Conservation (phyloP, 2,329 filamentous ascomycete genomes). For the Cercospora janseana region DNA sequence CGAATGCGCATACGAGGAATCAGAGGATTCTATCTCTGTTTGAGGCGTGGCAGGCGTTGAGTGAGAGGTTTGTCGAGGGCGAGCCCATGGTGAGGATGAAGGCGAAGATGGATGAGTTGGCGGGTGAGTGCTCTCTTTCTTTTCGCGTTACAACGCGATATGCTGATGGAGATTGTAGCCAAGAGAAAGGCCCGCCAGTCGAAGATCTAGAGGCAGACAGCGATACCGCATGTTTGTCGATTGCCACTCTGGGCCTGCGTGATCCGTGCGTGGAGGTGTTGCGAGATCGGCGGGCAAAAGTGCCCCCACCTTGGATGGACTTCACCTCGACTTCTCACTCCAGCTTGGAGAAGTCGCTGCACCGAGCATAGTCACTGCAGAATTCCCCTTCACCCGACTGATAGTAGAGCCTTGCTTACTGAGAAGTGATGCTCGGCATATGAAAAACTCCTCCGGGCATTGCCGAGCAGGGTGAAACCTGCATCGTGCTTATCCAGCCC, state of each 20-base stretch:
- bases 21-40: conserved; percentile 29
- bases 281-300: neutral
- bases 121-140: conserved; percentile 24
- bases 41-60: conserved; percentile 28
- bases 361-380: too few relatives aligned
- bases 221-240: too few relatives aligned
- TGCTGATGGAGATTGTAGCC: neutral
- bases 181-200: conserved; percentile 1
- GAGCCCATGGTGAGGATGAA: conserved; percentile 32
- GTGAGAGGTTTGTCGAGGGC: conserved; percentile 33
- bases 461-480: too few relatives aligned
- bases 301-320: neutral
- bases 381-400: too few relatives aligned
- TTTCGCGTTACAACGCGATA: neutral
- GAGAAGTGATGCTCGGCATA: too few relatives aligned
- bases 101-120: conserved; percentile 33
- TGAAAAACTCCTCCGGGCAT: too few relatives aligned
- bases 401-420: too few relatives aligned
- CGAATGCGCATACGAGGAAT: conserved; percentile 27
- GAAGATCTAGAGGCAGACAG: neutral
- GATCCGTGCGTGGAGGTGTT: too few relatives aligned
- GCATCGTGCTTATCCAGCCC: too few relatives aligned
- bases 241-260: too few relatives aligned
- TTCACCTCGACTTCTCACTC: neutral
- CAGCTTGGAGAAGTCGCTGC: too few relatives aligned